Conservation (phyloP, 2,329 filamentous ascomycete species). For the Boeremia exigua region DNA sequence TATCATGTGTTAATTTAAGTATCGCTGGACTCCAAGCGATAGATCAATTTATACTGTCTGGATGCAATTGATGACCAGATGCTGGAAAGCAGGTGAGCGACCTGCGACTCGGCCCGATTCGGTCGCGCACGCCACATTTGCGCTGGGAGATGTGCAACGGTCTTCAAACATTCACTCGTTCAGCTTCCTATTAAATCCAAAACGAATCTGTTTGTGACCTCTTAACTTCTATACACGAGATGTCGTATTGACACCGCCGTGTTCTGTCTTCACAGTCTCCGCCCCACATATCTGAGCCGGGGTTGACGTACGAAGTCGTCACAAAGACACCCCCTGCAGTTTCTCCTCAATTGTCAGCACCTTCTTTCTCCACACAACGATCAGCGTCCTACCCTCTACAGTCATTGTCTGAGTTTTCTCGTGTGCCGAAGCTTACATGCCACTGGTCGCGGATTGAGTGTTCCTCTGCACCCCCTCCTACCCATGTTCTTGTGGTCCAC, state of each 20-base stretch:
- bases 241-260: background rate
- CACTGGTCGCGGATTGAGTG: background rate
- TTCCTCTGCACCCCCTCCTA: too few relatives aligned
- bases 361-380: background rate
- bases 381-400: background rate
- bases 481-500: too few relatives aligned
- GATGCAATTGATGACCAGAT: background rate
- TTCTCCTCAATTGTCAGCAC: background rate
- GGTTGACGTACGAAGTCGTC: background rate
- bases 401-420: background rate
- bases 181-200: background rate
- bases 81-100: background rate
- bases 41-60: too few relatives aligned
- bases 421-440: background rate
- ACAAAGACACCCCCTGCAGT: too few relatives aligned
- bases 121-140: background rate
- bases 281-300: slow-evolving; percentile 6
- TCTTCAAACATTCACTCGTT: too few relatives aligned
- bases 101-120: background rate
- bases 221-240: too few relatives aligned
- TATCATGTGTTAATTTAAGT: too few relatives aligned
- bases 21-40: too few relatives aligned
- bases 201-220: too few relatives aligned
- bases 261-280: background rate
- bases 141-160: background rate